A percentile compares a stretch with the other conserved stretches of the same genome.
Conservation (phyloP, 257 asterid species). For the Solanum raphanifolium region DNA sequence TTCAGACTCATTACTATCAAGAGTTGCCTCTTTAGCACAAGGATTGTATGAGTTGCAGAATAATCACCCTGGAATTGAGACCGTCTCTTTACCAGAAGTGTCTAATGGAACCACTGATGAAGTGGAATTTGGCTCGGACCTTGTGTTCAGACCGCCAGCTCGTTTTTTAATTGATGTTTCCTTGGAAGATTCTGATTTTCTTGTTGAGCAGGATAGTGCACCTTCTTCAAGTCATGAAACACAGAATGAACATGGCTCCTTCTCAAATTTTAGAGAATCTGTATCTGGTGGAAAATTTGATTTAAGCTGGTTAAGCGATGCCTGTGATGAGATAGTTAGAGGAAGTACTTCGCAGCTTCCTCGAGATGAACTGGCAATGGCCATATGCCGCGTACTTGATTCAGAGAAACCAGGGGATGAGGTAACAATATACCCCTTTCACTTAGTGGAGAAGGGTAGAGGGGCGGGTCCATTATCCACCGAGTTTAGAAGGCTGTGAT, state of each 20-base stretch:
- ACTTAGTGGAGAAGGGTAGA: too few relatives aligned
- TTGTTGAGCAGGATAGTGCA: conserved; percentile 34
- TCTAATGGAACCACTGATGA: conserved; percentile 32
- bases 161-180: conserved; percentile 67
- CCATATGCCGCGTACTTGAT: conserved; percentile 90
- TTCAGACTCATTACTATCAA: conserved; percentile 37
- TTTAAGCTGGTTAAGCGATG: conserved; percentile 80
- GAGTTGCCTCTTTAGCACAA: conserved; percentile 54
- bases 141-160: conserved; percentile 61
- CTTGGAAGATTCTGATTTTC: conserved; percentile 37
- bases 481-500: too few relatives aligned
- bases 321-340: conserved; percentile 61
- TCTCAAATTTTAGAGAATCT: conserved; percentile 22
- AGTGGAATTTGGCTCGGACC: conserved; percentile 82
- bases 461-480: too few relatives aligned
- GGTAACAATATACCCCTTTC: conserved; percentile 30
- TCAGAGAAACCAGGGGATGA: conserved; percentile 94
- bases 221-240: conserved; percentile 26
- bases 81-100: conserved; percentile 20
- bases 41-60: conserved; percentile 53
- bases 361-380: conserved; percentile 91
- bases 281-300: conserved; percentile 41
- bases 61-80: conserved; percentile 26
- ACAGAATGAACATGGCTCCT: conserved; percentile 28
- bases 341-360: conserved; percentile 78